These are phyloP conservation scores for Arxiozyma slooffiae DNA, from an alignment of 1,139 yeast genomes.

Conservation along the genomic window DNA sequence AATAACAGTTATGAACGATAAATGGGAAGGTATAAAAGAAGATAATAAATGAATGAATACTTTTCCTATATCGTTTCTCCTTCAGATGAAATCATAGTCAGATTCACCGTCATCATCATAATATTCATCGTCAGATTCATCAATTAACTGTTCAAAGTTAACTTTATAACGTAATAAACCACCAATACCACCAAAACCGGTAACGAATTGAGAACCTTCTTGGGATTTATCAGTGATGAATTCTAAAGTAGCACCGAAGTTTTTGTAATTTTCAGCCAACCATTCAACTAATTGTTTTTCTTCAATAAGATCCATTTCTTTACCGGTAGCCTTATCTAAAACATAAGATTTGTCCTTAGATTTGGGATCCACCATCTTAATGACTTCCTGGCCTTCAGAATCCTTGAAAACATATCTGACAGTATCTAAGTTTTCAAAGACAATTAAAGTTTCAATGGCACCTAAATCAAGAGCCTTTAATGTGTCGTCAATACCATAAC, in stretches of 20 bases:
- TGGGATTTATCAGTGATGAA: conserved; percentile 93
- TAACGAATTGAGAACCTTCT: conserved; percentile 96
- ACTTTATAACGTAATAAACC: conserved; percentile 92
- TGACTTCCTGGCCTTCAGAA: conserved; percentile 65
- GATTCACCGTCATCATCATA: conserved; percentile 57
- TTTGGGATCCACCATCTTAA: conserved; percentile 66
- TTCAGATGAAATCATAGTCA: conserved; percentile 32
- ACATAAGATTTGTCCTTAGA: conserved; percentile 63
- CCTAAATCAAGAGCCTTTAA: conserved; percentile 92
- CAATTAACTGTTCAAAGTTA: conserved; percentile 88
- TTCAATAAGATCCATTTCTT: conserved; percentile 75
- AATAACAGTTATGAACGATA: background rate
- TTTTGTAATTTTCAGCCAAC: conserved; percentile 94
- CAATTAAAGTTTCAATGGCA: conserved; percentile 87
- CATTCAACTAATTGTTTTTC: conserved; percentile 87
- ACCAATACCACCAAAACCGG: conserved; percentile 98
- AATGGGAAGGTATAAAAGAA: conserved; percentile 18
- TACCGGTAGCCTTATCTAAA: conserved; percentile 75
- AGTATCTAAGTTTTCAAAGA: conserved; percentile 81
- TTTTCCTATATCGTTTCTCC: background rate
- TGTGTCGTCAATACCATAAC: conserved; percentile 95
- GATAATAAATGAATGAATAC: conserved; percentile 14
- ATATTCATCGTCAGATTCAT: conserved; percentile 84
- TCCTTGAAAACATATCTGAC: conserved; percentile 79
- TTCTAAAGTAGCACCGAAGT: conserved; percentile 88